These are phyloP conservation scores for Yarrowia hollandica DNA, from an alignment of 805 yeast species.

Conservation along the genomic window DNA sequence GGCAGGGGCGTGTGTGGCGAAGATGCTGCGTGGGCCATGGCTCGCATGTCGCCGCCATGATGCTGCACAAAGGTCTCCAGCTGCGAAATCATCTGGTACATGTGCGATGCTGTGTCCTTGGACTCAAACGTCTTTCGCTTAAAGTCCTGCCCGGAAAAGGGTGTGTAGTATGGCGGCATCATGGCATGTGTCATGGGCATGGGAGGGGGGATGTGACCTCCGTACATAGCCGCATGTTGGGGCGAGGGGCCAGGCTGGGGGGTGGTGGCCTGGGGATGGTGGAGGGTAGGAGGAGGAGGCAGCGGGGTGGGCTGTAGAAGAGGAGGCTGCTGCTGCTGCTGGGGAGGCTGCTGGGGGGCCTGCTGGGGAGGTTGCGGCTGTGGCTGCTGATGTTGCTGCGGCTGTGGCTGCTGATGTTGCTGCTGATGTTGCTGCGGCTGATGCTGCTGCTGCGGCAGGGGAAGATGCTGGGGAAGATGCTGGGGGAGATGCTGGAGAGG, in stretches of 20 bases:
- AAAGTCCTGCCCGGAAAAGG: conserved; percentile 12
- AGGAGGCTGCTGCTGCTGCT: neutral
- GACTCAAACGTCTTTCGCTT: conserved; percentile 20
- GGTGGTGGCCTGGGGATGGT: neutral
- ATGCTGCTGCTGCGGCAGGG: neutral
- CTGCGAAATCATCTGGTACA: conserved; percentile 28
- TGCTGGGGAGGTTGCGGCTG: neutral
- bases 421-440: neutral
- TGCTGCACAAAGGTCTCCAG: conserved; percentile 21
- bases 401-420: neutral
- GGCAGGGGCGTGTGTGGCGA: conserved; percentile 7
- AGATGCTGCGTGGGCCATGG: conserved; percentile 2
- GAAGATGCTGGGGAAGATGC: neutral
- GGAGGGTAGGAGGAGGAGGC: neutral
- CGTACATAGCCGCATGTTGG: neutral
- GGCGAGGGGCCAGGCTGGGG: neutral
- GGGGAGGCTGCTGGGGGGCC: neutral
- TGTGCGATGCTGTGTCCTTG: conserved; percentile 25
- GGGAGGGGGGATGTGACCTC: neutral
- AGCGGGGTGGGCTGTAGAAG: neutral
- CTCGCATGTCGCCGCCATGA: conserved; percentile 8
- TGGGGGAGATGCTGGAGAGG: neutral
- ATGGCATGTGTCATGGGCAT: neutral
- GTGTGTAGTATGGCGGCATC: conserved; percentile 23
- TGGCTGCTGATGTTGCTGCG: neutral